These are phyloP conservation scores for Lepiota brunneoincarnata DNA, from an alignment of 768 basidiomycete genomes.

Conservation along the genomic window DNA sequence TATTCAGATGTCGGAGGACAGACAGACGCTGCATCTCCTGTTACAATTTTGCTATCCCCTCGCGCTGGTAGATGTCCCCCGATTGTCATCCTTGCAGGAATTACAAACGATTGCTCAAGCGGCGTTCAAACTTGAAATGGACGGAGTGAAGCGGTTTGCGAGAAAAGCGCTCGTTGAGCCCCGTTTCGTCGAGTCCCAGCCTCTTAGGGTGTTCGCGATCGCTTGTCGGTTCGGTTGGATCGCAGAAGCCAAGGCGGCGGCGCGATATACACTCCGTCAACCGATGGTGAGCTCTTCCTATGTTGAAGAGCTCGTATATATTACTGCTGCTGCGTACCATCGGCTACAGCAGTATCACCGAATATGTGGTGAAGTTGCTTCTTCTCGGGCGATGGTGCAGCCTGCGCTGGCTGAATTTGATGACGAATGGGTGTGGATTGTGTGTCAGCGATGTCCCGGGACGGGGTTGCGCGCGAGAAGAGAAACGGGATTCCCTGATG, in stretches of 20 bases:
- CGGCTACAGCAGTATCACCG: constrained; percentile 41
- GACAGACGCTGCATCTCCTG: constrained; percentile 35
- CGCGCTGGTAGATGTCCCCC: constrained; percentile 29
- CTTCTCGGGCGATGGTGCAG: constrained; percentile 23
- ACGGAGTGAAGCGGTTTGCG: constrained; percentile 34
- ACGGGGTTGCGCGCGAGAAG: constrained; percentile 11
- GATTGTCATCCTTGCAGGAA: constrained; percentile 34
- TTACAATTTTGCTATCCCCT: constrained; percentile 49
- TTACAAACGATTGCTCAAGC: constrained; percentile 42
- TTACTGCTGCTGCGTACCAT: constrained; percentile 38
- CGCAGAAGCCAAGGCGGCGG: constrained; percentile 30
- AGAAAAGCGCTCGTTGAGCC: constrained; percentile 26
- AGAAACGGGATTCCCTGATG: constrained; percentile 16
- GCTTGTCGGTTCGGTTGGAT: constrained; percentile 38
- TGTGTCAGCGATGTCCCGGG: constrained; percentile 24
- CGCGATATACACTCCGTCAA: constrained; percentile 30
- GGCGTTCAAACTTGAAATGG: constrained; percentile 51
- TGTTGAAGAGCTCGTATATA: constrained; percentile 33
- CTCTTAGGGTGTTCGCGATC: constrained; percentile 41
- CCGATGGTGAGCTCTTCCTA: constrained; percentile 25
- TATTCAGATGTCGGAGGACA: constrained; percentile 47
- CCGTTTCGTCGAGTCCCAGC: constrained; percentile 33
- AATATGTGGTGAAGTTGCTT: constrained; percentile 33
- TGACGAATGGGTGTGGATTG: constrained; percentile 32
- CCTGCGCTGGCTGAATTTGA: constrained; percentile 24